phyloP scores from a whole-genome alignment of 2,329 filamentous ascomycete genomes.

The Macrophomina tecta region DNA sequence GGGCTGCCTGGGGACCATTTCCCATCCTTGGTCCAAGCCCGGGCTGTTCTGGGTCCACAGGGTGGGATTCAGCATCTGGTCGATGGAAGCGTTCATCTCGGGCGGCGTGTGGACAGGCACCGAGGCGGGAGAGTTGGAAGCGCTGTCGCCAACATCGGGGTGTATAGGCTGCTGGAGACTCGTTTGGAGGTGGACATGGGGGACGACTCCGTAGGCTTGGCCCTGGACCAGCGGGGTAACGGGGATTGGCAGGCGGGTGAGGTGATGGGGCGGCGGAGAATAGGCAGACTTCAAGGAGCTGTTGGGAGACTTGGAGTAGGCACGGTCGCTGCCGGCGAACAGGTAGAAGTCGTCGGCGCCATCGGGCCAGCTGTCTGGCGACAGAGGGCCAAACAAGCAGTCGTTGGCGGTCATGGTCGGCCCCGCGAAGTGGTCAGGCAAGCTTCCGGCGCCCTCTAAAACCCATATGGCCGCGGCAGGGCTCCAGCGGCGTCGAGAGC shows the following conservation, averaged over 20 bases:
- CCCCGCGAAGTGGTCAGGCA: not conserved
- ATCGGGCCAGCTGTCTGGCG: constrained; percentile 23
- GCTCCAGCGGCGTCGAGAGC: not conserved
- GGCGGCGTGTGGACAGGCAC: constrained; percentile 26
- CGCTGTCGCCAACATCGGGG: constrained; percentile 20
- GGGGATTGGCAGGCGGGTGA: constrained; percentile 21
- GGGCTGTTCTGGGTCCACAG: constrained; percentile 25
- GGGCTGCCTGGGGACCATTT: constrained; percentile 25
- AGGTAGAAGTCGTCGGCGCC: constrained; percentile 17
- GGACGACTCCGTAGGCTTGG: constrained; percentile 6
- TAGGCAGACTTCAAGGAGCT: constrained; percentile 24
- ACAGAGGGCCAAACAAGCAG: constrained; percentile 25
- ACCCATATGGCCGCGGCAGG: not conserved
- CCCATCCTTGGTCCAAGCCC: constrained; percentile 26
- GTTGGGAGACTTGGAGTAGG: constrained; percentile 27
- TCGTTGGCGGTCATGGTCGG: constrained; percentile 21
- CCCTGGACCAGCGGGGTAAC: constrained; percentile 18
- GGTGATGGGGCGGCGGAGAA: constrained; percentile 21
- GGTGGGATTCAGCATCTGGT: constrained; percentile 22
- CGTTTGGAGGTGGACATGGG: constrained; percentile 8
- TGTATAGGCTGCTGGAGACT: constrained; percentile 8
- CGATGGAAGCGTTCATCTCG: constrained; percentile 27
- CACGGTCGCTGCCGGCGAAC: constrained; percentile 26
- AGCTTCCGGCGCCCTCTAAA: not conserved
- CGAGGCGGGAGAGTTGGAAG: constrained; percentile 27